Evolutionary conservation across 1,284 basidiomycete species (phyloP).

Genomic region (Puccinia brachypodii): DNA sequence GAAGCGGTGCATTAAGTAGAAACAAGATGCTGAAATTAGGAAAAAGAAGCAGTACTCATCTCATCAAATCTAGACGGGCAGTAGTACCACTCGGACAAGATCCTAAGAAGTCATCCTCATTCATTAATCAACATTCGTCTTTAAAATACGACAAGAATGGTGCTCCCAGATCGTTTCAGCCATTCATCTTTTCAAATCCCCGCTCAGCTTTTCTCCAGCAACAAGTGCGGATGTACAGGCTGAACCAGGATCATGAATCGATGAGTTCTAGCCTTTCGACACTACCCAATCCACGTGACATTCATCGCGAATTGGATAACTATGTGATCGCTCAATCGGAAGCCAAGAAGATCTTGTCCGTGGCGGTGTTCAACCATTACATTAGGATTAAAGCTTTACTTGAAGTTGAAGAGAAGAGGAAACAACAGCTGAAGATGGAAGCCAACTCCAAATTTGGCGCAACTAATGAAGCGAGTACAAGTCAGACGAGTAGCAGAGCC

Average conservation of each 20-base stretch:
- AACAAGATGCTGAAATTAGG: constrained; percentile 3
- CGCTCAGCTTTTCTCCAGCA: background rate
- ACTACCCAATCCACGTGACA: constrained; percentile 50
- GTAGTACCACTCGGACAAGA: background rate
- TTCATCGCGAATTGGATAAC: constrained; percentile 53
- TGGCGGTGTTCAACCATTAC: constrained; percentile 55
- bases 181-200: background rate
- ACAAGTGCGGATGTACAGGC: background rate
- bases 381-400: constrained; percentile 48
- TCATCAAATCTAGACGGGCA: background rate
- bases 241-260: background rate
- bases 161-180: background rate
- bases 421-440: background rate
- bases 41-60: constrained; percentile 7
- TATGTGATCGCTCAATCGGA: constrained; percentile 54
- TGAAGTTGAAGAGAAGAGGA: constrained; percentile 24
- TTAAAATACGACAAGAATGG: background rate
- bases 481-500: background rate
- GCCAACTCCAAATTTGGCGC: background rate
- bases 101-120: background rate
- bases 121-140: background rate
- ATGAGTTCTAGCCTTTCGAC: background rate
- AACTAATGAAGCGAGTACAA: background rate
- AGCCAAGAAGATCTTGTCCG: constrained; percentile 54
- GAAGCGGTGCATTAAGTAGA: no score